Percentiles rank a stretch among this genome's conserved stretches.
Evolutionary conservation across 2,329 filamentous ascomycete species (phyloP).

Genomic region (Ascochyta fabae): DNA sequence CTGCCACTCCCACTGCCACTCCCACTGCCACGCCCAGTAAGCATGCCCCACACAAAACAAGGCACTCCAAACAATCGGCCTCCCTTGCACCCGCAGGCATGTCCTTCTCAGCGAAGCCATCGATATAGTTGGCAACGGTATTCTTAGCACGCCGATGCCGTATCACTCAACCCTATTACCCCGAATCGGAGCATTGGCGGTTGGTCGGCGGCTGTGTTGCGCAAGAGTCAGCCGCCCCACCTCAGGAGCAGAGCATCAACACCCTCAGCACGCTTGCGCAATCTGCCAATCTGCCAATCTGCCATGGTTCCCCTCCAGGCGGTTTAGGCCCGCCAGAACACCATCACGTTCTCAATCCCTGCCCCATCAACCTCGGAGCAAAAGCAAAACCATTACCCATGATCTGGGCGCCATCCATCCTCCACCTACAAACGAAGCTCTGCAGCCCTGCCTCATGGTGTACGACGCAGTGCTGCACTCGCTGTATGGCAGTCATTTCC

Average conservation of each 20-base stretch:
- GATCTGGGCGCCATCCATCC: slow-evolving; percentile 17
- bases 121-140: slow-evolving; percentile 19
- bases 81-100: slow-evolving; percentile 20
- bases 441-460: slow-evolving; percentile 19
- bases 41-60: too few species aligned
- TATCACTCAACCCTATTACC: slow-evolving; percentile 35
- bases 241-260: slow-evolving; percentile 34
- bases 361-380: slow-evolving; percentile 8
- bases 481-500: slow-evolving; percentile 22
- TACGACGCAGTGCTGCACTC: neutral
- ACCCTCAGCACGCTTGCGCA: slow-evolving; percentile 15
- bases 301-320: slow-evolving; percentile 22
- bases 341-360: slow-evolving; percentile 9
- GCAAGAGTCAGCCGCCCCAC: slow-evolving; percentile 34
- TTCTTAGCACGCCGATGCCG: slow-evolving; percentile 49
- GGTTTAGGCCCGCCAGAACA: neutral
- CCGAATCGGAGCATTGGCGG: slow-evolving; percentile 27
- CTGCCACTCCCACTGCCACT: too few species aligned
- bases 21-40: too few species aligned
- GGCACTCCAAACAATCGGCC: neutral
- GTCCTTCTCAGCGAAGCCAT: slow-evolving; percentile 20
- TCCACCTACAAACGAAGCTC: slow-evolving; percentile 4
- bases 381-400: slow-evolving; percentile 1
- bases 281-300: slow-evolving; percentile 17
- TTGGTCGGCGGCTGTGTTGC: slow-evolving; percentile 46